A percentile compares a stretch with the other conserved stretches of the same genome.
These are phyloP conservation scores for Sanghuangporus baumii DNA, from an alignment of 1,284 basidiomycete species.

Conservation along the genomic window DNA sequence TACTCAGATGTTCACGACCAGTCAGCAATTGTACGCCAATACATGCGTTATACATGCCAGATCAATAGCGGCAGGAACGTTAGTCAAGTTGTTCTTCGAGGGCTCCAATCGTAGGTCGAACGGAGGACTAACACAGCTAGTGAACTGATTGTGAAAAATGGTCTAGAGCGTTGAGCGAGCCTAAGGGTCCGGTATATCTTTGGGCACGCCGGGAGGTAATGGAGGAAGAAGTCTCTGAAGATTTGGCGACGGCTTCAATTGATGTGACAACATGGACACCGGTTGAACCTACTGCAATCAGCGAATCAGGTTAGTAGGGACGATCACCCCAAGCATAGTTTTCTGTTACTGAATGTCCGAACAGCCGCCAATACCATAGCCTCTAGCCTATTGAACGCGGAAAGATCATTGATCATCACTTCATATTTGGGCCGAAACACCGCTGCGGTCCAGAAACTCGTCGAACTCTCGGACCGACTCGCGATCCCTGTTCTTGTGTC, in stretches of 20 bases:
- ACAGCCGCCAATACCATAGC: constrained; percentile 42
- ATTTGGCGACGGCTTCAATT: constrained; percentile 28
- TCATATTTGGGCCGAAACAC: constrained; percentile 56
- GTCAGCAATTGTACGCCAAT: constrained; percentile 59
- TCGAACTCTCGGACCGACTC: constrained; percentile 43
- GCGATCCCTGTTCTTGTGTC: constrained; percentile 50
- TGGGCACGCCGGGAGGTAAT: constrained; percentile 67
- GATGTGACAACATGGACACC: constrained; percentile 42
- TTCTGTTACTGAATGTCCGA: not conserved
- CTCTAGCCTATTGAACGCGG: constrained; percentile 42
- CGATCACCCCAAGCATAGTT: not conserved
- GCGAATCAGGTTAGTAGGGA: constrained; percentile 35
- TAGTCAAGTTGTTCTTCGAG: constrained; percentile 45
- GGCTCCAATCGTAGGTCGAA: constrained; percentile 50
- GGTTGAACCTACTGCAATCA: constrained; percentile 44
- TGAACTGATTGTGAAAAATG: not conserved
- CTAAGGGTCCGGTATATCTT: constrained; percentile 66
- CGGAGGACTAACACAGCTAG: not conserved
- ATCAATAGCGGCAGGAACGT: constrained; percentile 48
- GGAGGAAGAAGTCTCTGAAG: constrained; percentile 52
- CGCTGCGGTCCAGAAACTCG: constrained; percentile 41
- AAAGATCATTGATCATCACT: constrained; percentile 58
- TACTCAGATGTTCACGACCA: constrained; percentile 60
- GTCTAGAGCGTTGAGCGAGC: constrained; percentile 54
- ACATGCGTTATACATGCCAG: constrained; percentile 62